Percentiles rank a stretch among this genome's conserved stretches.
phyloP scores from a whole-genome alignment of 2,329 filamentous ascomycete genomes.

The Colletotrichum filicis region DNA sequence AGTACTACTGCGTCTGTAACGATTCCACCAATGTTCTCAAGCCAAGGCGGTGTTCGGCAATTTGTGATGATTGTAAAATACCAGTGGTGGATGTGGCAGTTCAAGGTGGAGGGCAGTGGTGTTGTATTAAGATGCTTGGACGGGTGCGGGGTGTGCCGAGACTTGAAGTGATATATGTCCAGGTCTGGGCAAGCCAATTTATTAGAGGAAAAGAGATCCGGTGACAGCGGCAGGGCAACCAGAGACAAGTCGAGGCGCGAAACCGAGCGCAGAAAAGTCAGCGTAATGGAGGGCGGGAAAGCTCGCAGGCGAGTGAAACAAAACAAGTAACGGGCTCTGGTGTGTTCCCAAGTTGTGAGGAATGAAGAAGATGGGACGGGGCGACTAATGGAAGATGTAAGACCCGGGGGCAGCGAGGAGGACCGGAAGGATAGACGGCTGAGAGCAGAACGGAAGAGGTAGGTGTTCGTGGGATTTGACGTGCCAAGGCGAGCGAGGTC shows the following conservation, averaged over 20 bases:
- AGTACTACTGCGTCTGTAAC: neutral
- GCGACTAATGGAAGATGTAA: neutral
- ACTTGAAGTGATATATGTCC: neutral
- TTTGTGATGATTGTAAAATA: neutral
- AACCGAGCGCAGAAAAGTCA: constrained; percentile 9
- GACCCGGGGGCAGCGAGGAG: neutral
- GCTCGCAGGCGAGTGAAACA: constrained; percentile 32
- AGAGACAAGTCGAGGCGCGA: constrained; percentile 9
- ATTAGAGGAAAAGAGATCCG: constrained; percentile 14
- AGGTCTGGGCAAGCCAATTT: constrained; percentile 27
- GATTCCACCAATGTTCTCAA: neutral
- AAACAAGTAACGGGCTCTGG: constrained; percentile 32
- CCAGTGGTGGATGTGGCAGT: neutral
- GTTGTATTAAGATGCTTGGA: neutral
- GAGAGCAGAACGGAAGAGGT: neutral
- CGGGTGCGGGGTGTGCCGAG: neutral
- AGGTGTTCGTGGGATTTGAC: constrained; percentile 17
- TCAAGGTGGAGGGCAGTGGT: neutral
- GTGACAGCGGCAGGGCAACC: neutral
- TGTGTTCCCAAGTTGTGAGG: constrained; percentile 5
- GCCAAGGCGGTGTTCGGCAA: constrained; percentile 7
- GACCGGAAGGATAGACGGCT: neutral
- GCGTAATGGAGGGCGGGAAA: constrained; percentile 14
- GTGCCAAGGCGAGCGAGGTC: constrained; percentile 29
- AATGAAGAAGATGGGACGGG: constrained; percentile 25